phyloP scores from a whole-genome alignment of 306 rosid species.

The Cucumis hystrix region DNA sequence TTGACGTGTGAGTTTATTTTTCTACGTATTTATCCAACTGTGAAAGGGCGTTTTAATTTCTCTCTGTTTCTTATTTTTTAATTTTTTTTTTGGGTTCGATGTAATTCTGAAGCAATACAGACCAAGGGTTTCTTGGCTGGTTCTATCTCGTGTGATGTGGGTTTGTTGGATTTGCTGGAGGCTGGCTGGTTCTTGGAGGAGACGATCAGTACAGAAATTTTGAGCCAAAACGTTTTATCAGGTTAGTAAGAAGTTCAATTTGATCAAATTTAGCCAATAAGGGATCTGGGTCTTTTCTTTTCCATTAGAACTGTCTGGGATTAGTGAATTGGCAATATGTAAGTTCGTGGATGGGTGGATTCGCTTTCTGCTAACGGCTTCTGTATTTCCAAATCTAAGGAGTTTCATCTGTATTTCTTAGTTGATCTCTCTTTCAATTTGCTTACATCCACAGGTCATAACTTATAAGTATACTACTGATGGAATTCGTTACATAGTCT shows the following conservation, averaged over 20 bases:
- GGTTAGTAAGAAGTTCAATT: background rate
- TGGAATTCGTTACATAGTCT: background rate
- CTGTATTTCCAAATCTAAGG: background rate
- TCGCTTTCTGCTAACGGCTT: background rate
- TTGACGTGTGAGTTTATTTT: background rate
- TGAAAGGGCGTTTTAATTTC: background rate
- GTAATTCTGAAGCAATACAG: conserved; percentile 2
- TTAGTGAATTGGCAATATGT: background rate
- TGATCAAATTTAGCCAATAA: background rate
- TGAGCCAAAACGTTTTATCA: background rate
- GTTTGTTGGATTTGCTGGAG: conserved; percentile 8
- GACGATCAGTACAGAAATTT: background rate
- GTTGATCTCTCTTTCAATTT: background rate
- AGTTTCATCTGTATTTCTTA: background rate
- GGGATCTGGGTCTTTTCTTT: background rate
- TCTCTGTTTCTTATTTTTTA: background rate
- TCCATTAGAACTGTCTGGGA: background rate
- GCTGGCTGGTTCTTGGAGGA: conserved; percentile 2
- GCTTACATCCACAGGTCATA: background rate
- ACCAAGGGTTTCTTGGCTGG: background rate
- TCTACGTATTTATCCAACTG: background rate
- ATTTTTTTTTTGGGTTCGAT: conserved; percentile 24
- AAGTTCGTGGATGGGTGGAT: background rate
- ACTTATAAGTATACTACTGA: background rate
- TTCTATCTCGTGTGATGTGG: conserved; percentile 14